Evolutionary conservation across 805 yeast species (phyloP), one percentile per base, ranked within the genome.

Genomic region (Diddensiella caesifluorescens): DNA sequence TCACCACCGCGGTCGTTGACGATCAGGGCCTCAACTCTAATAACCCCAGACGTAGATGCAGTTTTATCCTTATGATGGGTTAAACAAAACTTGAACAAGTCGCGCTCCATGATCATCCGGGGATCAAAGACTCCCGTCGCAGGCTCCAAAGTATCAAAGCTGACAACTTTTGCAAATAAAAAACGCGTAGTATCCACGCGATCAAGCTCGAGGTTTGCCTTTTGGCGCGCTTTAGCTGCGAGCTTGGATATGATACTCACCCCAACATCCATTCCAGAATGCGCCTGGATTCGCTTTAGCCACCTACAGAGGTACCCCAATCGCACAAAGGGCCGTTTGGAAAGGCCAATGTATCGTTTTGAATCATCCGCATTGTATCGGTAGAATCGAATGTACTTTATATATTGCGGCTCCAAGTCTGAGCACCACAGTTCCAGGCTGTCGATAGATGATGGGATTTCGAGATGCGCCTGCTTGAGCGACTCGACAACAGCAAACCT

Each of bases 71-170:
- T 29, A 25, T 43, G 46, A 38, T 48, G 53, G 21, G 26, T 26
- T 4, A 52, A 25, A n/a, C 40, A 44, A 28, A 51, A 36, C 5
- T 40, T 41, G 31, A 51, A 51, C 19, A 36, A 12, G 4, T 38
- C 49, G 5, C 51, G 41, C 7, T 38, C 34, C 4, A 48, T 19
- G 12, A 48, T 48, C 4, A 22, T 22, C 13, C 21, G 6, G 7
- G 52, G 25, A 26, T 51, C 49, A 26, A 51, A 47, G 7, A 41
- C 23, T 5, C 48, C 47, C 2, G 41, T 16, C 3, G 46, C 54
- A 9, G 50, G 51, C 26, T 37, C 37, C 9, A 51, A 31, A 12
- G 49, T 38, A 12, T 45, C 51, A 26, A 52, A 50, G 31, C 33
- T 34, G 18, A 42, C 38, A 12, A 39, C 52, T 22, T 43, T 44